phyloP scores from a whole-genome alignment of 1,284 basidiomycete genomes.

The Apiotrichum gracile region DNA sequence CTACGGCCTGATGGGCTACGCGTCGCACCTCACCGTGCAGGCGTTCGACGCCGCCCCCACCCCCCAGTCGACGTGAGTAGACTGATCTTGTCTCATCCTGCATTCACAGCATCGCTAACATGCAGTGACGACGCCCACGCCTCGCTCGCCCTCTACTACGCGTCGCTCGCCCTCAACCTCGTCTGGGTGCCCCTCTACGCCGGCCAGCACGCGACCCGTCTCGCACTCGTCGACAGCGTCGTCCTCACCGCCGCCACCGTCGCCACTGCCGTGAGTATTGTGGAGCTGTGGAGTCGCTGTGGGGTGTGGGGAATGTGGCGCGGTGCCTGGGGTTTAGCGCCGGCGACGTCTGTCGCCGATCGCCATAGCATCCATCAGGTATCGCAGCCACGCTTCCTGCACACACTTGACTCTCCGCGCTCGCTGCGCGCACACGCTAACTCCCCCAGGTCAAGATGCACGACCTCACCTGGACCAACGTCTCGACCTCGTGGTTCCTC shows the following conservation, averaged over 20 bases:
- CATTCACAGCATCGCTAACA: background rate
- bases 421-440: no score
- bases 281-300: no score
- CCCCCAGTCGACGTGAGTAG: conserved; percentile 49
- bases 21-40: conserved; percentile 61
- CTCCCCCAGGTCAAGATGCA: conserved; percentile 51
- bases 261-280: conserved; percentile 57
- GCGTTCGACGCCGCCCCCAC: conserved; percentile 53
- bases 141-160: conserved; percentile 63
- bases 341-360: no score
- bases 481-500: conserved; percentile 56
- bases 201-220: conserved; percentile 45
- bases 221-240: conserved; percentile 59
- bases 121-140: conserved; percentile 51
- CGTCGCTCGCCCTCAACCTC: conserved; percentile 62
- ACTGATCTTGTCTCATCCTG: background rate
- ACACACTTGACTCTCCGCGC: no score
- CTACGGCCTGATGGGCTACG: conserved; percentile 61
- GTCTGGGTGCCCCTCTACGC: conserved; percentile 71
- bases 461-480: conserved; percentile 49
- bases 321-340: no score
- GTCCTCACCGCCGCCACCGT: conserved; percentile 58
- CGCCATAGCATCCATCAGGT: no score
- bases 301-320: no score
- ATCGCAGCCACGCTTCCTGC: no score